These are phyloP conservation scores for Nicotiana rustica DNA, from an alignment of 305 asterid species.

Conservation along the genomic window DNA sequence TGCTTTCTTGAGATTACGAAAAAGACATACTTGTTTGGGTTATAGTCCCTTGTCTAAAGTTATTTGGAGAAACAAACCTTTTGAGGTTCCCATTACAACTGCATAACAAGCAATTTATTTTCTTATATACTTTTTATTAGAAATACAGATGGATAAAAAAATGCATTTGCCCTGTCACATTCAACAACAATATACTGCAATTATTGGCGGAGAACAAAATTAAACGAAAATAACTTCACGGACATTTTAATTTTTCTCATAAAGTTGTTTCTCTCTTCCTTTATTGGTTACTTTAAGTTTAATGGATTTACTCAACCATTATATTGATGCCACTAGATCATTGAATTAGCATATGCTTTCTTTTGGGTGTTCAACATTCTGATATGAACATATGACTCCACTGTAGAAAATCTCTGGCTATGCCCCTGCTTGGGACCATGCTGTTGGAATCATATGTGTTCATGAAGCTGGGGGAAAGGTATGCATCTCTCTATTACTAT, in stretches of 20 bases:
- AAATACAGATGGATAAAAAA: constrained; percentile 4
- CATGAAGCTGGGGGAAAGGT: constrained; percentile 95
- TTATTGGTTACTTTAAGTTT: constrained; percentile 5
- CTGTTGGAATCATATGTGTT: constrained; percentile 84
- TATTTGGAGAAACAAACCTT: background rate
- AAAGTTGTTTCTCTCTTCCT: background rate
- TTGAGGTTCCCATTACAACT: background rate
- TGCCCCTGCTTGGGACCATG: constrained; percentile 78
- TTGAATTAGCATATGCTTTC: background rate
- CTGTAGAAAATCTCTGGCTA: constrained; percentile 33
- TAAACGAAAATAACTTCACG: background rate
- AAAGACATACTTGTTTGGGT: constrained; percentile 25
- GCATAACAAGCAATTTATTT: constrained; percentile 22
- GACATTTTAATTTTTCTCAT: background rate
- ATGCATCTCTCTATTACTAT: constrained; percentile 32
- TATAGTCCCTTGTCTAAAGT: background rate
- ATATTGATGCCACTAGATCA: constrained; percentile 9
- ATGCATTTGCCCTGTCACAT: background rate
- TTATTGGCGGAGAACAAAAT: background rate
- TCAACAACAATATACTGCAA: constrained; percentile 4
- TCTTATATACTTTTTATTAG: background rate
- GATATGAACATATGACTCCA: constrained; percentile 12
- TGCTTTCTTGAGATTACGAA: background rate
- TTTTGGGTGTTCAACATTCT: constrained; percentile 25
- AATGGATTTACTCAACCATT: constrained; percentile 21